phyloP scores from a whole-genome alignment of 2,329 filamentous ascomycete species.

The Phoma herbarum region DNA sequence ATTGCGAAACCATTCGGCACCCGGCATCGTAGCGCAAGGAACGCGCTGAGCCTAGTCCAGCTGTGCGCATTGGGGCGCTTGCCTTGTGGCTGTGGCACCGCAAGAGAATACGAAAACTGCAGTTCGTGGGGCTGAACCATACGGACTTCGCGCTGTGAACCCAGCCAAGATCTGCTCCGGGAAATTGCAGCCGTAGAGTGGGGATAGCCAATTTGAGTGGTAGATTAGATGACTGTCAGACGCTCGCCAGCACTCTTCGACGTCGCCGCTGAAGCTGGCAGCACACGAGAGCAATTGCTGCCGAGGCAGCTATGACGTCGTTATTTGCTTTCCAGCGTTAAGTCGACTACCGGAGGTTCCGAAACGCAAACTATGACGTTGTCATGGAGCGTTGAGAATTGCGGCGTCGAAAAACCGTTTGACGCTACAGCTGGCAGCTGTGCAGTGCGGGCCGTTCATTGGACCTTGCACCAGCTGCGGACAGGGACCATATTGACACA shows the following conservation, averaged over 20 bases:
- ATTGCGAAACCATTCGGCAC: slow-evolving; percentile 21
- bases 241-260: neutral
- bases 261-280: neutral
- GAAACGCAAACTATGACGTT: slow-evolving; percentile 16
- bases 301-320: neutral
- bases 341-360: slow-evolving; percentile 7
- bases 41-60: slow-evolving; percentile 12
- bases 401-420: slow-evolving; percentile 15
- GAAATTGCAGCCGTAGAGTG: slow-evolving; percentile 11
- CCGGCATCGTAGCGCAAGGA: slow-evolving; percentile 15
- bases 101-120: slow-evolving; percentile 12
- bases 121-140: slow-evolving; percentile 8
- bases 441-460: slow-evolving; percentile 4
- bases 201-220: slow-evolving; percentile 6
- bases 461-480: slow-evolving; percentile 4
- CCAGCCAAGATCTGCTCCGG: slow-evolving; percentile 1
- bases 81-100: slow-evolving; percentile 13
- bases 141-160: slow-evolving; percentile 2
- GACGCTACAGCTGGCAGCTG: slow-evolving; percentile 6
- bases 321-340: neutral
- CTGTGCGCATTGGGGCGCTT: slow-evolving; percentile 4
- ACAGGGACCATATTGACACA: slow-evolving; percentile 4
- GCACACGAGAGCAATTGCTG: neutral
- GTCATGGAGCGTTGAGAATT: slow-evolving; percentile 13
- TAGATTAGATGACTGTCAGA: slow-evolving; percentile 4